Evolutionary conservation across 2,329 filamentous ascomycete genomes (phyloP), one percentile per base, ranked within the genome.

Genomic region (Sarocladium strictum): DNA sequence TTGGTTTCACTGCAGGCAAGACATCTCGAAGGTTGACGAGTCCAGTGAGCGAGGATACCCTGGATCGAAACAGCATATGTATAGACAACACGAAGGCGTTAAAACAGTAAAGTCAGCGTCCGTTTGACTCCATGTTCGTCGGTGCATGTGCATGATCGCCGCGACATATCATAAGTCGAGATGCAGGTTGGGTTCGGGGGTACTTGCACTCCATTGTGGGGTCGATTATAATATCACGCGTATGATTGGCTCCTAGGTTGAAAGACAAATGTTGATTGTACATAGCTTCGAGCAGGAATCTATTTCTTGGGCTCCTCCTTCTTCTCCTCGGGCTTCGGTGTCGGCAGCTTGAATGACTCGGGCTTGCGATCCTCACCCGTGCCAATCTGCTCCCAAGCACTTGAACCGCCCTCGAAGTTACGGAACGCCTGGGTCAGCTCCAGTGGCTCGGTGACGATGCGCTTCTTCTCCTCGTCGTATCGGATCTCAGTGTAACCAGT

Each of bases 381-480:
- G 57, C 80, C 83, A 59, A 86, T 72, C 61, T 80, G 83, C 76
- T 85, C 83, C 83, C 83, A 86, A 14, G 81, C 81, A 60, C 85
- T 84, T 47, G 84, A 85, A 55, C 91, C 90, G 58, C 92, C 91
- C 75, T 97, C 92, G 67, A 99, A 99, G 77, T 99, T 97, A 64
- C 94, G 86, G 85, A 95, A 99, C 7, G 95, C 94, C 75, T 99
- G 94, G 14, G 94, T 97, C 73, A 99, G 82, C 78, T 99, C 94
- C 51, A 99, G 79, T 38, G 95, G 94, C 79, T 99, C 95, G 29
- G 95, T 93, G 58, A 99, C 93, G 68, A 99, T 97, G 59, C 94
- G 85, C 85, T 99, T 99, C 89, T 97, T 99, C 81, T 99, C 95
- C 76, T 99, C 94, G 63, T 99, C 94, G 69, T 95, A 99, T 67